Evolutionary conservation across 1,284 basidiomycete genomes (phyloP).

Genomic region (Baeospora myosura): DNA sequence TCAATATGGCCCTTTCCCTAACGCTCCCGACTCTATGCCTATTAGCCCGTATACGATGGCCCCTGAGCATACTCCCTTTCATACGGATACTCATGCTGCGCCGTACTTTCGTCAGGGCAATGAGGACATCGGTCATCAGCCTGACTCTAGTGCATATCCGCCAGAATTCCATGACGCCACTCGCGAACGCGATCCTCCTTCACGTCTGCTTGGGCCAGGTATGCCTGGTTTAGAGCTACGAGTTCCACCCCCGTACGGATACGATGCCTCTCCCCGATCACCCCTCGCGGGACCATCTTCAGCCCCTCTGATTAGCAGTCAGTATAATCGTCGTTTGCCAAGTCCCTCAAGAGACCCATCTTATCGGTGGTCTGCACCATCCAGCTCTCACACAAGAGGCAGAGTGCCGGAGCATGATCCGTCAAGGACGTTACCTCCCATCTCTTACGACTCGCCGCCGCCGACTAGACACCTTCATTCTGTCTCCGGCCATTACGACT

Average conservation of each 20-base stretch:
- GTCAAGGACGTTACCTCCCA: constrained; percentile 36
- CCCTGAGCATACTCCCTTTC: neutral
- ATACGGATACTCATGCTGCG: neutral
- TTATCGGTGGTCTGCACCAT: constrained; percentile 16
- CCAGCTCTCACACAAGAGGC: constrained; percentile 17
- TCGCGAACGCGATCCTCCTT: constrained; percentile 21
- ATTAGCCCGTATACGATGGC: constrained; percentile 14
- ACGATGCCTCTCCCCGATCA: constrained; percentile 5
- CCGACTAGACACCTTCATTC: no score
- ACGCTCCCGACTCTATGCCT: constrained; percentile 28
- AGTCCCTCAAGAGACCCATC: no score
- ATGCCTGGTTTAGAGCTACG: constrained; percentile 36
- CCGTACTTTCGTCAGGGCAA: neutral
- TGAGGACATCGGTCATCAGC: constrained; percentile 3
- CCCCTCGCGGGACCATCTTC: constrained; percentile 7
- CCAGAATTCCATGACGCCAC: constrained; percentile 8
- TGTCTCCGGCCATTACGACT: no score
- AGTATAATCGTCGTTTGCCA: constrained; percentile 9
- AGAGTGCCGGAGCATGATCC: constrained; percentile 24
- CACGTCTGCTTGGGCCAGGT: constrained; percentile 52
- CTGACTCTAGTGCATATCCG: constrained; percentile 16
- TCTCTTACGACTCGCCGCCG: constrained; percentile 18
- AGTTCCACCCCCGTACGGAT: neutral
- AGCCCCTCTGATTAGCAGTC: no score
- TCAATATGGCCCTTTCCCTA: constrained; percentile 55